Percentiles rank a stretch among this genome's conserved stretches.
phyloP scores from a whole-genome alignment of 345 rosid species.

The Acer negundo region DNA sequence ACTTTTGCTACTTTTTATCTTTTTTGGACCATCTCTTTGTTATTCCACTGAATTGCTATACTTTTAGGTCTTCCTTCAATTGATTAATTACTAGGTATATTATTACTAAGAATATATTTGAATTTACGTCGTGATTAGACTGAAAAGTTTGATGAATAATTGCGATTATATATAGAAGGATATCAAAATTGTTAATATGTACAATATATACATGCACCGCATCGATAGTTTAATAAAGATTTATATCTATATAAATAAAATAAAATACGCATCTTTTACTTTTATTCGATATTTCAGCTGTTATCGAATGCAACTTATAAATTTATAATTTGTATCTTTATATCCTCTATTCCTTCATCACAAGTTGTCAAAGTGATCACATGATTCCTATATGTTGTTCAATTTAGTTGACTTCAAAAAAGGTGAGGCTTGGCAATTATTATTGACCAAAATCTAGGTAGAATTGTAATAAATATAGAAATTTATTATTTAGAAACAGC shows the following conservation, averaged over 20 bases:
- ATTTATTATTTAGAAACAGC: not conserved
- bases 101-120: not conserved
- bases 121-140: no score
- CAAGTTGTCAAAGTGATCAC: not conserved
- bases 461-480: no score
- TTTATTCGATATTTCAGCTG: no score
- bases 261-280: no score
- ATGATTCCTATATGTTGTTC: not conserved
- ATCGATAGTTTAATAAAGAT: no score
- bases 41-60: not conserved
- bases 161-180: no score
- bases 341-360: not conserved
- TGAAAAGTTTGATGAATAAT: no score
- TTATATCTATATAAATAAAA: not conserved
- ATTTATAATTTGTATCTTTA: not conserved
- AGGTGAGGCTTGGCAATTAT: not conserved
- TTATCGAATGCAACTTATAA: not conserved
- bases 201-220: not conserved
- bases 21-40: not conserved
- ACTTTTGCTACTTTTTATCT: not conserved
- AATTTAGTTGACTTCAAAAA: not conserved
- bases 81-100: no score
- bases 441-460: not conserved
- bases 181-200: no score
- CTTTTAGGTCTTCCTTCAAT: conserved; percentile 8